Percentiles rank a stretch among this genome's conserved stretches.
Conservation (phyloP, 805 yeast genomes). For the Candida maris region DNA sequence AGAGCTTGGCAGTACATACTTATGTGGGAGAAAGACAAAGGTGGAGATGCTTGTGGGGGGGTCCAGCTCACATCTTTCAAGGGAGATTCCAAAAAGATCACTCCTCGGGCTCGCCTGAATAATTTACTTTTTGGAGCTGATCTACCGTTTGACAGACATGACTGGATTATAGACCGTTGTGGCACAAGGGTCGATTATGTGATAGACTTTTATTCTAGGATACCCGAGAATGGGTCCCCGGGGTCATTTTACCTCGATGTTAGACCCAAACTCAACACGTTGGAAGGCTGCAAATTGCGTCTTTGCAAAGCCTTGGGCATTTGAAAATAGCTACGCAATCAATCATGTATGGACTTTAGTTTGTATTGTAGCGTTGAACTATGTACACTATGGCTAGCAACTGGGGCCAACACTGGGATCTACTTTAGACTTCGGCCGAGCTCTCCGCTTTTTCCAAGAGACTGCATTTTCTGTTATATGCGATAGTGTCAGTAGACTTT, state of each 20-base stretch:
- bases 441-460: slow-evolving; percentile 34
- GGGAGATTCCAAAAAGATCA: slow-evolving; percentile 80
- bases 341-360: background rate
- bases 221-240: slow-evolving; percentile 37
- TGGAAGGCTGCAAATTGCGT: slow-evolving; percentile 79
- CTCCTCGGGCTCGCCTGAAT: slow-evolving; percentile 82
- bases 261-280: slow-evolving; percentile 80
- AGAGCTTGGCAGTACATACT: slow-evolving; percentile 83
- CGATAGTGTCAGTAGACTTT: background rate
- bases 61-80: slow-evolving; percentile 79
- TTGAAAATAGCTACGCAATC: background rate
- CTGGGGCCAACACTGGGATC: background rate
- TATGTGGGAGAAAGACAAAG: slow-evolving; percentile 70
- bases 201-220: slow-evolving; percentile 71
- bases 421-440: slow-evolving; percentile 21
- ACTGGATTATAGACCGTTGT: slow-evolving; percentile 86
- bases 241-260: slow-evolving; percentile 72
- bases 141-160: slow-evolving; percentile 93
- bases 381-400: background rate
- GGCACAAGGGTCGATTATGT: slow-evolving; percentile 84
- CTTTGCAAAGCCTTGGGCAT: slow-evolving; percentile 58
- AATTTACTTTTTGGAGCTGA: slow-evolving; percentile 58
- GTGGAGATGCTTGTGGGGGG: slow-evolving; percentile 74
- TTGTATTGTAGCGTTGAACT: background rate
- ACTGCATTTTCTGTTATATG: slow-evolving; percentile 31